phyloP scores from a whole-genome alignment of 1,284 basidiomycete genomes.

The Mycosarcoma mackinlayi region DNA sequence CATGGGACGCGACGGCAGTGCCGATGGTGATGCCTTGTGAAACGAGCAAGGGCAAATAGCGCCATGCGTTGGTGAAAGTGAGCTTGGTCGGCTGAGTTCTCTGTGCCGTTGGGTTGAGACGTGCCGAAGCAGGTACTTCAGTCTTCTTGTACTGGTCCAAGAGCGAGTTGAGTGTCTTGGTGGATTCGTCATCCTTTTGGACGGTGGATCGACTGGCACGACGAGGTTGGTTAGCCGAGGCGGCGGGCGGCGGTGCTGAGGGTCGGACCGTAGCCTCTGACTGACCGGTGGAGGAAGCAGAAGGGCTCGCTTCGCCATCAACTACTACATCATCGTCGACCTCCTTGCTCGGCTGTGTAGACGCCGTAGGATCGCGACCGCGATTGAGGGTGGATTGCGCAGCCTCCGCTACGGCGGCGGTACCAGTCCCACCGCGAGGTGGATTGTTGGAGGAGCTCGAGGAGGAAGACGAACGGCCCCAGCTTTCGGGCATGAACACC shows the following conservation, averaged over 20 bases:
- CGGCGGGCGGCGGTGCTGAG: slow-evolving; percentile 20
- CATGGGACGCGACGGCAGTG: slow-evolving; percentile 64
- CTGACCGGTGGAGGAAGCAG: slow-evolving; percentile 37
- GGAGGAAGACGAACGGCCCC: slow-evolving; percentile 15
- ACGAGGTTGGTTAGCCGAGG: slow-evolving; percentile 34
- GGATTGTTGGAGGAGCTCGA: slow-evolving; percentile 12
- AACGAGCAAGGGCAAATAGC: slow-evolving; percentile 64
- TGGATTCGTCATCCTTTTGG: slow-evolving; percentile 38
- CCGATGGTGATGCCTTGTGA: slow-evolving; percentile 65
- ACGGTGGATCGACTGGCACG: slow-evolving; percentile 29
- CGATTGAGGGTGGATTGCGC: slow-evolving; percentile 45
- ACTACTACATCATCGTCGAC: slow-evolving; percentile 7
- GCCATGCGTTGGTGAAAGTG: slow-evolving; percentile 62
- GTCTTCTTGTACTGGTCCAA: slow-evolving; percentile 61
- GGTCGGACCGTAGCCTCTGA: slow-evolving; percentile 47
- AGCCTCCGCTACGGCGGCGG: slow-evolving; percentile 51
- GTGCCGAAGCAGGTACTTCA: slow-evolving; percentile 56
- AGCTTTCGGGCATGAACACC: slow-evolving; percentile 49
- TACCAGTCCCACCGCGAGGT: slow-evolving; percentile 22
- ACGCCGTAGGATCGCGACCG: slow-evolving; percentile 28
- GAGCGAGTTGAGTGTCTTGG: slow-evolving; percentile 59
- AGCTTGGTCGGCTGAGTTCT: slow-evolving; percentile 47
- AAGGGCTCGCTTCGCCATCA: slow-evolving; percentile 39
- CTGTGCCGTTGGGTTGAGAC: slow-evolving; percentile 57
- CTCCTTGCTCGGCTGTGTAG: neutral